A percentile compares a stretch with the other conserved stretches of the same genome.
phyloP scores from a whole-genome alignment of 352 stramenopile genomes.

The Phytophthora cryptogea region DNA sequence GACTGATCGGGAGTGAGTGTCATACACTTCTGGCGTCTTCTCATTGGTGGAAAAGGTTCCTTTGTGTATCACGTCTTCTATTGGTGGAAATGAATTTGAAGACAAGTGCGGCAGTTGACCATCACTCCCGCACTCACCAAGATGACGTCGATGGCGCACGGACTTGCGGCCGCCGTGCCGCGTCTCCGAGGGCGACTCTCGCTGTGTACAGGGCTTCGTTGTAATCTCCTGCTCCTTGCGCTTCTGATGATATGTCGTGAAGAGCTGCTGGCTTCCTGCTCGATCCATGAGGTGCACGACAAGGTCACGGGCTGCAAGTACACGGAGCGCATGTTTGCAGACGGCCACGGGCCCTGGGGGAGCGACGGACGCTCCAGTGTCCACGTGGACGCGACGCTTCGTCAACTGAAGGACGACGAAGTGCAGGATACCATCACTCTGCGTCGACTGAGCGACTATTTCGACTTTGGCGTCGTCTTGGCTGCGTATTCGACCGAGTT shows the following conservation, averaged over 20 bases:
- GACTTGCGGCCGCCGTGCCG: neutral
- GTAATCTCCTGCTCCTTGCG: conserved; percentile 19
- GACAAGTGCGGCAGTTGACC: conserved; percentile 40
- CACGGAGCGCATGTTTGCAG: conserved; percentile 83
- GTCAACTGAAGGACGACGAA: conserved; percentile 52
- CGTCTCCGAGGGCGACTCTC: conserved; percentile 4
- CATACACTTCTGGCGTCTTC: neutral
- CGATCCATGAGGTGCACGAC: conserved; percentile 64
- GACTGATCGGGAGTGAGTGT: conserved; percentile 1
- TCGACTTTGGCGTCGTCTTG: conserved; percentile 75
- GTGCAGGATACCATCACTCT: conserved; percentile 75
- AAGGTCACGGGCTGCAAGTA: conserved; percentile 64
- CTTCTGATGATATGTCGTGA: conserved; percentile 38
- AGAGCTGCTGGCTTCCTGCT: conserved; percentile 42
- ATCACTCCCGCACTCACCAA: conserved; percentile 23
- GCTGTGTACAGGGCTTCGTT: neutral
- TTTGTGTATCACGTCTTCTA: neutral
- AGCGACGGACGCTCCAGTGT: conserved; percentile 53
- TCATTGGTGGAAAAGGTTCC: conserved; percentile 12
- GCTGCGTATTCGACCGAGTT: conserved; percentile 61
- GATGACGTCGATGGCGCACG: conserved; percentile 10
- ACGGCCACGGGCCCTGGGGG: conserved; percentile 57
- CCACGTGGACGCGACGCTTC: conserved; percentile 51
- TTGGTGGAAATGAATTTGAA: conserved; percentile 37
- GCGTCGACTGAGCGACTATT: conserved; percentile 73